These are phyloP conservation scores for Neocatenulostroma microsporum DNA, from an alignment of 2,329 filamentous ascomycete species.

Conservation along the genomic window DNA sequence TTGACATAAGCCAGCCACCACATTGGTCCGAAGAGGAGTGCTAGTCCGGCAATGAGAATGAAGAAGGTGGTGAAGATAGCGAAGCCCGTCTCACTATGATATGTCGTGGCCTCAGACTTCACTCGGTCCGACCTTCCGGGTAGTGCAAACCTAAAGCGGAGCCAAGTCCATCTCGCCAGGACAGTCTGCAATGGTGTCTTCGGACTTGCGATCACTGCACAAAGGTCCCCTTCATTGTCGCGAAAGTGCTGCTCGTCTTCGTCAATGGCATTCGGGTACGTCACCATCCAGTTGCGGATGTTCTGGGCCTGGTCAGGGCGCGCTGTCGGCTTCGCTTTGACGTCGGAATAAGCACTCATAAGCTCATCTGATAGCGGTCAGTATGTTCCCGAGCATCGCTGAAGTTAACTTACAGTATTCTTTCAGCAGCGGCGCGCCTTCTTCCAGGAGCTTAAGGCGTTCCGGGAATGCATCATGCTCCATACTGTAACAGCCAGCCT, in stretches of 20 bases:
- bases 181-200: conserved; percentile 6
- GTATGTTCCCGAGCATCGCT: conserved; percentile 1
- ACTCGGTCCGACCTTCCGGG: background rate
- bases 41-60: conserved; percentile 5
- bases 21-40: conserved; percentile 9
- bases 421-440: conserved; percentile 6
- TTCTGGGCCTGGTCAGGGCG: background rate
- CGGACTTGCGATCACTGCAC: conserved; percentile 9
- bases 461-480: background rate
- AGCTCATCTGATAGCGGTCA: background rate
- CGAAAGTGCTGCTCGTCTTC: conserved; percentile 7
- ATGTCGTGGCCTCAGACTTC: background rate
- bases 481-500: conserved; percentile 1
- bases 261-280: background rate
- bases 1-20: conserved; percentile 13
- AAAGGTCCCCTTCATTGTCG: conserved; percentile 10
- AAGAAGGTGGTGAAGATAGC: conserved; percentile 6
- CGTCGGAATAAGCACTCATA: background rate
- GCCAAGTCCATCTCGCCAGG: background rate
- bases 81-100: conserved; percentile 8
- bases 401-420: conserved; percentile 9
- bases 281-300: background rate
- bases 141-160: background rate
- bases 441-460: conserved; percentile 1
- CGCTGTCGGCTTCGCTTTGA: background rate